Evolutionary conservation across 371 early-diverging fungal species (phyloP).

Genomic region (Vairimorpha apis): DNA sequence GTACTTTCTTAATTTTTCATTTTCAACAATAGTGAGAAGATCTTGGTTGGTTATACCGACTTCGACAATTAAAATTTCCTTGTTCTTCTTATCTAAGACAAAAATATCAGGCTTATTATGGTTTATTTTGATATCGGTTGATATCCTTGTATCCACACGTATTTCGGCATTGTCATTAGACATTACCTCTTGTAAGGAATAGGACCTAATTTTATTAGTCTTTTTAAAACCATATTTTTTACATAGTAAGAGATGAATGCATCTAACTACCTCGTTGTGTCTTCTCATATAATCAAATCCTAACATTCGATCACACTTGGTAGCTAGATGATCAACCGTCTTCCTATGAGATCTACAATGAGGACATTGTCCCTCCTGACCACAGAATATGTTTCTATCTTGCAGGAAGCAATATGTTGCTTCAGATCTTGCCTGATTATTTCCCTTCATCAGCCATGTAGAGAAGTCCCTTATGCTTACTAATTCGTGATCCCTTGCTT

Average conservation of each 20-base stretch:
- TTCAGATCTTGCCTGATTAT: conserved; percentile 15
- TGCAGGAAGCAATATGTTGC: not conserved
- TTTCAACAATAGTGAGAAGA: not conserved
- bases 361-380: not conserved
- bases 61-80: conserved; percentile 11
- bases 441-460: conserved; percentile 8
- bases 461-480: not conserved
- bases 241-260: not conserved
- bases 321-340: conserved; percentile 14
- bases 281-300: not conserved
- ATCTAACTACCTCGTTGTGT: conserved; percentile 13
- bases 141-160: conserved; percentile 3
- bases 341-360: not conserved
- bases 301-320: conserved; percentile 11
- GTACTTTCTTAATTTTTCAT: conserved; percentile 4
- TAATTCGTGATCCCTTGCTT: conserved; percentile 1
- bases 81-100: conserved; percentile 6
- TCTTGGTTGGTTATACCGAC: not conserved
- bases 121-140: not conserved
- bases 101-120: conserved; percentile 11
- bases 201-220: not conserved
- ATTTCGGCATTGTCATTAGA: not conserved
- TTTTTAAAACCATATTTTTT: conserved; percentile 14
- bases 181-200: conserved; percentile 3
- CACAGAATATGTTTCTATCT: conserved; percentile 13